A percentile compares a stretch with the other conserved stretches of the same genome.
These are phyloP conservation scores for Sordariomycetes sp. DNA, from an alignment of 2,329 filamentous ascomycete species.

Conservation along the genomic window DNA sequence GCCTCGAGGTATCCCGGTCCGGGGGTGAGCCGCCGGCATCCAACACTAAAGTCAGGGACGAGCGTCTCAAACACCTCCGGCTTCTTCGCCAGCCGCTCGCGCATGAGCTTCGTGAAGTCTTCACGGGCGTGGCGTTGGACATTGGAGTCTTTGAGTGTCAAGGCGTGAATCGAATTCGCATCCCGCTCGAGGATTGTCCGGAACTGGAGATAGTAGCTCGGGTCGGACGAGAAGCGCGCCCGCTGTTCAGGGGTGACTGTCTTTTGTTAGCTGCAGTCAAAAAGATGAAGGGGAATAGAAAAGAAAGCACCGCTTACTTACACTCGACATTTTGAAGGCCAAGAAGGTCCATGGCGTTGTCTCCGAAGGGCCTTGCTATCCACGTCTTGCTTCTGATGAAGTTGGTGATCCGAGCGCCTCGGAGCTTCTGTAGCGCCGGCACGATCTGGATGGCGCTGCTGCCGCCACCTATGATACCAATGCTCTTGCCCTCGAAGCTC, in stretches of 20 bases:
- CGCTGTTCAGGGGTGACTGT: neutral
- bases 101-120: neutral
- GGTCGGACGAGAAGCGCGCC: slow-evolving; percentile 22
- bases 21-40: slow-evolving; percentile 28
- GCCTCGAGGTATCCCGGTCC: slow-evolving; percentile 29
- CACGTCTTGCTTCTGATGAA: slow-evolving; percentile 39
- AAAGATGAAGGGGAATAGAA: neutral
- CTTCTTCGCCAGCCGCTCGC: neutral
- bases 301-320: too few species aligned
- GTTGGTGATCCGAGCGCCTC: slow-evolving; percentile 27
- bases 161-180: slow-evolving; percentile 29
- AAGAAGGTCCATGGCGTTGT: slow-evolving; percentile 28
- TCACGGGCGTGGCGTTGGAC: neutral
- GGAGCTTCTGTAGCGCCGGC: slow-evolving; percentile 31
- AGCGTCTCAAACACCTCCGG: neutral
- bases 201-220: slow-evolving; percentile 24
- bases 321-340: slow-evolving; percentile 21
- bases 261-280: neutral
- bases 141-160: slow-evolving; percentile 22
- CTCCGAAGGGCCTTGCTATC: slow-evolving; percentile 36
- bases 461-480: slow-evolving; percentile 41
- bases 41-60: slow-evolving; percentile 14
- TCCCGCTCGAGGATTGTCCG: slow-evolving; percentile 32
- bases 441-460: slow-evolving; percentile 43
- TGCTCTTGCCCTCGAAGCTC: slow-evolving; percentile 29